Evolutionary conservation across 202 grass and related monocot genomes (phyloP), one percentile per base, ranked within the genome.

Genomic region (Brachypodium distachyon): DNA sequence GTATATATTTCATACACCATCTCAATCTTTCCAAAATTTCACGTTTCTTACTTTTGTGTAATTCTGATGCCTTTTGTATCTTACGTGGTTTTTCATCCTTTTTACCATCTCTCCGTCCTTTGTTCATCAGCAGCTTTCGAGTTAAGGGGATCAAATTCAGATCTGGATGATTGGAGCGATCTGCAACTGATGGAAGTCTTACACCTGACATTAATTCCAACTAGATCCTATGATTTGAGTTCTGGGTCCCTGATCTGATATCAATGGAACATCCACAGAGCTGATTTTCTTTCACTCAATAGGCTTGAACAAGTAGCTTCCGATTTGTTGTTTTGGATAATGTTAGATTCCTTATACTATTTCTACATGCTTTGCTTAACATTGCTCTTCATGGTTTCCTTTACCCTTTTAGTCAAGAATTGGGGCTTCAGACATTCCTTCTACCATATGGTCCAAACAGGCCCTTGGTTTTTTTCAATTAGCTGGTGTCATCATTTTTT

Each of bases 101-200:
- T 70, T 70, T 26, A 54, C 53, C 36, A 69, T 70, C 55, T 80
- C 12, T 29, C 18, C 32, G 22, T 31, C 38, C 18, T 80, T 66
- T 80, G 9, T 33, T 26, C 75, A 62, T 40, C 34, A 43, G 22
- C 54, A 79, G 22, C 36, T 83, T 67, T 79, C 4, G 16, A 74
- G 22, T 61, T 61, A 21, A 58, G 50, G 0, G 22, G 26, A 16
- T 54, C 33, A 23, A 61, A 16, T 72, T 48, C 6, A 37, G 28
- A 47, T 61, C 17, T 48, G 18, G 37, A 37, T 36, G 16, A 23
- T 70, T 65, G 74, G 47, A 81, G 23, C 62, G 1, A 21, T 86
- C 22, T 77, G 7, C 54, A 61, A 75, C 52, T 33, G 10, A 55
- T 64, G 64, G 44, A 82, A 49, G n/a, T 49, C 38, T 2, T 31